Percentiles rank a stretch among this genome's conserved stretches.
These are phyloP conservation scores for Diaporthe humulicola DNA, from an alignment of 2,329 filamentous ascomycete species.

Conservation along the genomic window DNA sequence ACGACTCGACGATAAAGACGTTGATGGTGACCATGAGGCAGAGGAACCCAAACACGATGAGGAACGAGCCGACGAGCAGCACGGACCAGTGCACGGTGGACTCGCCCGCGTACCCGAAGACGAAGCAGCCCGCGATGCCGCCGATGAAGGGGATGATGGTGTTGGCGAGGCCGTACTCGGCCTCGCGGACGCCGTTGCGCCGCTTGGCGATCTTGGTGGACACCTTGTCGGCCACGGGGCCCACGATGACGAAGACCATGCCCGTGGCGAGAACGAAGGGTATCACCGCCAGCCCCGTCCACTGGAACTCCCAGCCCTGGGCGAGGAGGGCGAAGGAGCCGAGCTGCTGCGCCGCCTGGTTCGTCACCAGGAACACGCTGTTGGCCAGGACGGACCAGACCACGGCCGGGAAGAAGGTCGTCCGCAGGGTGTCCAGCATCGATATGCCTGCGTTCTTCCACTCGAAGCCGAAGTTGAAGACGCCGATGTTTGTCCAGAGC, in stretches of 20 bases:
- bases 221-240: constrained; percentile 48
- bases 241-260: constrained; percentile 45
- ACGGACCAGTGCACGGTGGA: constrained; percentile 46
- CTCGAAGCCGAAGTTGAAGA: constrained; percentile 49
- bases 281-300: constrained; percentile 46
- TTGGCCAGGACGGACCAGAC: constrained; percentile 50
- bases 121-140: constrained; percentile 47
- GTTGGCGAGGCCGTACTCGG: constrained; percentile 51
- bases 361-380: constrained; percentile 46
- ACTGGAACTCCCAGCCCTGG: constrained; percentile 48
- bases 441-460: constrained; percentile 44
- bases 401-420: constrained; percentile 50
- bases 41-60: constrained; percentile 49
- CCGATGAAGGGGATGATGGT: constrained; percentile 48
- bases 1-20: constrained; percentile 51
- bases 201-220: constrained; percentile 47
- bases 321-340: constrained; percentile 45
- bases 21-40: constrained; percentile 47
- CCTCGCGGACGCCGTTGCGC: constrained; percentile 46
- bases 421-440: constrained; percentile 49
- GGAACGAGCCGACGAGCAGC: constrained; percentile 45
- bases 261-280: constrained; percentile 43
- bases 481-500: constrained; percentile 48
- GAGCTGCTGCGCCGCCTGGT: constrained; percentile 47
- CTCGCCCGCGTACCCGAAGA: constrained; percentile 49